Base-by-base conservation (phyloP, 1,284 basidiomycete species). In the Grifola frondosa region DNA sequence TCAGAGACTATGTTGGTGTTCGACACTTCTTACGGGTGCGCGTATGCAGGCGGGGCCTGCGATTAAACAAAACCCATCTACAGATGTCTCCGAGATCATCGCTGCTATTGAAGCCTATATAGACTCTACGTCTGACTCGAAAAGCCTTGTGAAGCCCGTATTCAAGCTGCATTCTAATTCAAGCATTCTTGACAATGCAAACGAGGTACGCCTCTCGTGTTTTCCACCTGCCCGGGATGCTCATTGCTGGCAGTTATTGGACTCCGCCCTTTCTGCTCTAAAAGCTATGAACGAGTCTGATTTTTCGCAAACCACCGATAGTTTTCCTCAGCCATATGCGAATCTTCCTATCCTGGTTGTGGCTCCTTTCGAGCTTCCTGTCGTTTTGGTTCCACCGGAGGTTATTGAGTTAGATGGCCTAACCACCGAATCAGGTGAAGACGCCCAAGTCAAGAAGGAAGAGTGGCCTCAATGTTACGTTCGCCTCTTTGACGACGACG, bases 301-400 rank as follows among this genome's bases (percentile, higher is more conserved):
- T 47, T 87, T 86, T 44, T 56, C 69, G 24, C 78, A 81, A 17
- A 68, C 71, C 4, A 66, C 73, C 23, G 72, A 68, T 31, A 78
- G 74, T 51, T 75, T 90, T 45, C 81, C 83, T 3, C 80, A 83
- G 46, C 88, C 89, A 2, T 90, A 89, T 56, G 53, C 67, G 9
- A 64, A 69, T 17, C 73, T 77, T 35, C 65, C 74, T 1, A 69
- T 73, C 15, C 66, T 75, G 13, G 60, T 65, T 2, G 63, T 75
- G 17, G 57, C 72, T 3, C 77, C 80, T 2, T 91, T 87, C 54
- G 77, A 81, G 25, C 69, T 96, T 3, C 87, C 89, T 4, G 74
- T 81, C 15, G 81, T 94, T 31, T 74, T 91, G 22, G 90, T 96
- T 5, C 91, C 93, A 4, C 91, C 92, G 5, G 93, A 94, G 64